Evolutionary conservation across 805 yeast species (phyloP).

Genomic region (Yamadazyma ubonensis): DNA sequence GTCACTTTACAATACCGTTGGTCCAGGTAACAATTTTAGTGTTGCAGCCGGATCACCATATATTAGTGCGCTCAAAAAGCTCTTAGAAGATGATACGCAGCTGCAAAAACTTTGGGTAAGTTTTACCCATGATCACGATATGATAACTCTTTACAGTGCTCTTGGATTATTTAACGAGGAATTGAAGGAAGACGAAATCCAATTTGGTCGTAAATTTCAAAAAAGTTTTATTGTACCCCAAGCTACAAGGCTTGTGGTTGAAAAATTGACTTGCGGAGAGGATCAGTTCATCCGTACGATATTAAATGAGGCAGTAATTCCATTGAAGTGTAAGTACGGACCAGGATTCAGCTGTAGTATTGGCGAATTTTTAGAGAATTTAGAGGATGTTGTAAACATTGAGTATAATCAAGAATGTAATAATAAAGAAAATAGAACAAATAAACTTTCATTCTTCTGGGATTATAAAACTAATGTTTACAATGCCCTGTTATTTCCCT

Average conservation of each 20-base stretch:
- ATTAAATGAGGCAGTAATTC: slow-evolving; percentile 41
- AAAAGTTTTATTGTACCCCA: slow-evolving; percentile 39
- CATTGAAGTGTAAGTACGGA: slow-evolving; percentile 36
- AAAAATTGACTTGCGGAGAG: slow-evolving; percentile 31
- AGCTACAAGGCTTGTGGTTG: slow-evolving; percentile 38
- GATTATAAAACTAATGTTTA: slow-evolving; percentile 22
- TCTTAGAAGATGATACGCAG: slow-evolving; percentile 43
- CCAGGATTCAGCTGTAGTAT: slow-evolving; percentile 44
- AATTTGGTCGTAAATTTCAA: slow-evolving; percentile 6
- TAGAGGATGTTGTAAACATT: slow-evolving; percentile 20
- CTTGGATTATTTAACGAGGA: slow-evolving; percentile 47
- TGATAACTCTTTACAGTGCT: slow-evolving; percentile 61
- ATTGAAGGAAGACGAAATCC: slow-evolving; percentile 37
- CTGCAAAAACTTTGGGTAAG: slow-evolving; percentile 59
- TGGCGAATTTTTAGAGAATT: slow-evolving; percentile 21
- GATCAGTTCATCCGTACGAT: slow-evolving; percentile 35
- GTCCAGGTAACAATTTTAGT: slow-evolving; percentile 60
- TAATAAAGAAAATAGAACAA: slow-evolving; percentile 18
- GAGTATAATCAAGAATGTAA: slow-evolving; percentile 29
- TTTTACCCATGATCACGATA: slow-evolving; percentile 73
- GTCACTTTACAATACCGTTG: slow-evolving; percentile 55
- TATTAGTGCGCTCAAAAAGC: slow-evolving; percentile 44
- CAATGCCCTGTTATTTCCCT: slow-evolving; percentile 6
- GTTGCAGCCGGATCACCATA: slow-evolving; percentile 59
- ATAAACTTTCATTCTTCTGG: slow-evolving; percentile 41